Evolutionary conservation across 495 filamentous ascomycete species (phyloP), one percentile per base, ranked within the genome.

Genomic region (Trichoderma asperelloides): DNA sequence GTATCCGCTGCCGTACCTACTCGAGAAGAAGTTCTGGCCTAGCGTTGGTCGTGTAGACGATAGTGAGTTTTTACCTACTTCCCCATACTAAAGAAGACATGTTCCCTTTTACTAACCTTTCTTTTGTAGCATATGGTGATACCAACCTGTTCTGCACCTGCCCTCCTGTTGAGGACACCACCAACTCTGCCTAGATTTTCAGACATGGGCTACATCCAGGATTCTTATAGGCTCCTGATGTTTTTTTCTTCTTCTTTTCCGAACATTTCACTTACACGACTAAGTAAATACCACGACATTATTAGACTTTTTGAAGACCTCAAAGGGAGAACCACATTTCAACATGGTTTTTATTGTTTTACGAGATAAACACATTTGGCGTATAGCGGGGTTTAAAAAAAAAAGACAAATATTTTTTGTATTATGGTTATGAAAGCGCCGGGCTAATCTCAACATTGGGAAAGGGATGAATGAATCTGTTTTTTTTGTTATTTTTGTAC

Each of bases 1-100:
- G 3, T 98, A 96, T 75, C 95, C 95, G 23, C 74, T 96, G 70
- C 80, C 87, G 3, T 97, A 86, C 81, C 77, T 98, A 69, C 85
- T 86, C 79, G 91, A 96, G 85, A 97, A 96, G 88, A 98, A 98
- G 82, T 97, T 98, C 80, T 98, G 95, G 95, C 94, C 95, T 0
- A 89, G 82, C 41, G 92, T 97, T 41, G 91, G 91, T 9, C 83
- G 95, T 73, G 81, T 98, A 39, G 89, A 98, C 78, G 96, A 98
- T 82, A 86, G 92, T 94, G 81, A 82, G 86, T 81, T 60, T 63
- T 21, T 18, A 28, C 25, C 51, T 39, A 45, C 60, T 28, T 60
- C 43, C n/a, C 67, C 67, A n/a, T 49, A 9, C 30, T 30, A 8
- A 18, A 33, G 7, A 23, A 27, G 2, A 28, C 51, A 30, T 5